Evolutionary conservation across 345 rosid species (phyloP), one percentile per base, ranked within the genome.

Genomic region (Hibiscus tridactylites): DNA sequence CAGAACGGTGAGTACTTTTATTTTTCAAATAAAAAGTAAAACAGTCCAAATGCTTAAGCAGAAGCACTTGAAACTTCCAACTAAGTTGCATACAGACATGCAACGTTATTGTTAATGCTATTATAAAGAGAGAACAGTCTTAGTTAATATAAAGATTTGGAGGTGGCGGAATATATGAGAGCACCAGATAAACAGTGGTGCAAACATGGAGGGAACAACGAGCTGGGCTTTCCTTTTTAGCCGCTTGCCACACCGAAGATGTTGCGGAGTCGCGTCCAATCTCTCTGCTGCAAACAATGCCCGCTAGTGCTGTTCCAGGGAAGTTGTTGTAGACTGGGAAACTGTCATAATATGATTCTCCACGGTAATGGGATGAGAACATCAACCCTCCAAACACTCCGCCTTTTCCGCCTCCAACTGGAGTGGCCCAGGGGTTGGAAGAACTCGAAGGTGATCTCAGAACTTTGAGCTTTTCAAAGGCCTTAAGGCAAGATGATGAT

Each of bases 301-400:
- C 97, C 0, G 90, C 90, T 54, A 84, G 12, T 2, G 89, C 89
- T 61, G 74, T 79, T 62, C 69, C 87, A 0, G 97, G 91, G 53
- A 86, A 91, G 81, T 87, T 91, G 59, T 84, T 83, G 70, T 71
- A 31, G 54, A 93, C 73, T 2, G 96, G 93, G 13, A 78, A 83
- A 79, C 85, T 81, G 60, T 91, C 86, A 44, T 85, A 85, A 84
- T 86, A 88, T 1, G 87, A 74, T 16, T 76, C 80, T 11, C 91
- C 85, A 0, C 91, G 96, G 60, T 84, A 83, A 28, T 72, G 72
- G 71, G 86, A 85, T 0, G 85, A 73, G 66, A 91, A 93, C 8
- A 88, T 78, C 74, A 89, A 82, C 39, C 98, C 92, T 77, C 98
- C 98, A 39, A 91, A 67, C n/a, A 82, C 81, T 79, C 85, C 86